Evolutionary conservation across 495 filamentous ascomycete species (phyloP).

Genomic region (Aspergillus funiculosus): DNA sequence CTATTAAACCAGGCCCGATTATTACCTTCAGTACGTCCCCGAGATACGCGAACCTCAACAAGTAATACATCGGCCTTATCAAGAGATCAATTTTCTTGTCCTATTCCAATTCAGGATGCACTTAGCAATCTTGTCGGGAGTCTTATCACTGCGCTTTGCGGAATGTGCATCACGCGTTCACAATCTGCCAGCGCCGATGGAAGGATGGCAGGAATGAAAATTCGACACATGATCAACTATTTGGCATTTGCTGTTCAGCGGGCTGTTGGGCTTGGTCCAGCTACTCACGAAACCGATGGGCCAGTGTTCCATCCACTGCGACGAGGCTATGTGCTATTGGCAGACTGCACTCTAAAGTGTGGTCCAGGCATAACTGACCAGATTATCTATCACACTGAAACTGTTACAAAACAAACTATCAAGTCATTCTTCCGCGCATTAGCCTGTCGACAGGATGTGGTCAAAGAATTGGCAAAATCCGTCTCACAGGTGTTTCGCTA

Average conservation of each 20-base stretch:
- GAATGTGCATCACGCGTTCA: constrained; percentile 39
- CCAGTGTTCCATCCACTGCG: constrained; percentile 29
- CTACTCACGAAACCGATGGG: constrained; percentile 6
- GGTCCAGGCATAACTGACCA: constrained; percentile 17
- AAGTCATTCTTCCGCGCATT: constrained; percentile 24
- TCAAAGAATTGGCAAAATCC: constrained; percentile 36
- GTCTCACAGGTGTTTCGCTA: constrained; percentile 35
- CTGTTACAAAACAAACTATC: constrained; percentile 15
- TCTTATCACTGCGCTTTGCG: constrained; percentile 37
- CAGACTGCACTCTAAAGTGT: constrained; percentile 31
- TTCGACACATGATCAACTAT: constrained; percentile 24
- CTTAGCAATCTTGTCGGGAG: constrained; percentile 41
- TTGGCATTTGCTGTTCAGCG: constrained; percentile 27
- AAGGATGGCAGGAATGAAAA: constrained; percentile 18
- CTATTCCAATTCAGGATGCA: constrained; percentile 40
- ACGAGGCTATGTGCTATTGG: constrained; percentile 35
- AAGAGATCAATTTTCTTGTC: constrained; percentile 22
- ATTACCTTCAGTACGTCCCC: neutral
- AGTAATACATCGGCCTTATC: neutral
- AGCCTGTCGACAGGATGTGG: constrained; percentile 26
- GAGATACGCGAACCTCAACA: constrained; percentile 20
- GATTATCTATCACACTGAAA: constrained; percentile 8
- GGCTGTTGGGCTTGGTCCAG: constrained; percentile 17
- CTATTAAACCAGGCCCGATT: neutral
- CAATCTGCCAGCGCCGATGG: constrained; percentile 17